Evolutionary conservation across 257 asterid genomes (phyloP).

Genomic region (Coffea eugenioides): DNA sequence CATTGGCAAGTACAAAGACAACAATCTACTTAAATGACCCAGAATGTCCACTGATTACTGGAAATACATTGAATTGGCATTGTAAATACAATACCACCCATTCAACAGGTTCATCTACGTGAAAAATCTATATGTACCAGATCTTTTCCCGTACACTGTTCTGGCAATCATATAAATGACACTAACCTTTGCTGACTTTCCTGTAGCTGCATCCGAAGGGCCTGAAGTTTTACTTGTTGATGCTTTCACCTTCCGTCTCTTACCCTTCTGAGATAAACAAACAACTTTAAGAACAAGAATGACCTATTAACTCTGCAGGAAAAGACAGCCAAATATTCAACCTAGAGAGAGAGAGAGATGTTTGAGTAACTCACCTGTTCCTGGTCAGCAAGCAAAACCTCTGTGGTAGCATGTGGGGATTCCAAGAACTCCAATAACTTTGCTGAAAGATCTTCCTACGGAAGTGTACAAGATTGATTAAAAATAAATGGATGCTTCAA

Average conservation of each 20-base stretch:
- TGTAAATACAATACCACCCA: background rate
- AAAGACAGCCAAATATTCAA: background rate
- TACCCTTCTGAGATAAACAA: slow-evolving; percentile 40
- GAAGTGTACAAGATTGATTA: background rate
- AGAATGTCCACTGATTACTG: background rate
- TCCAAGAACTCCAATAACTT: slow-evolving; percentile 79
- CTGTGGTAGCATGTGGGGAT: slow-evolving; percentile 88
- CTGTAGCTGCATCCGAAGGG: slow-evolving; percentile 37
- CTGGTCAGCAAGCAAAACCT: slow-evolving; percentile 70
- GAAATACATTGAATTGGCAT: background rate
- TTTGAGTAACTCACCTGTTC: slow-evolving; percentile 42
- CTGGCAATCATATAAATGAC: background rate
- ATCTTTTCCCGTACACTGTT: background rate
- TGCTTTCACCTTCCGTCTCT: slow-evolving; percentile 54
- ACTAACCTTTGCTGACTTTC: slow-evolving; percentile 59
- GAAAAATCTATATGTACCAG: background rate
- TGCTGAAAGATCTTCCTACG: slow-evolving; percentile 73
- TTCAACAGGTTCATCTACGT: background rate
- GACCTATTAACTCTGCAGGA: background rate
- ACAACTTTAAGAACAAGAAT: background rate
- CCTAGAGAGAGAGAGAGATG: background rate
- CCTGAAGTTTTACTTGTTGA: slow-evolving; percentile 48
- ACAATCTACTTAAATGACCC: background rate
- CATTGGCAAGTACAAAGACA: background rate
- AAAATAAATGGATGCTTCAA: background rate